Conservation (phyloP, 2,329 filamentous ascomycete species). For the Juglanconis juglandina region DNA sequence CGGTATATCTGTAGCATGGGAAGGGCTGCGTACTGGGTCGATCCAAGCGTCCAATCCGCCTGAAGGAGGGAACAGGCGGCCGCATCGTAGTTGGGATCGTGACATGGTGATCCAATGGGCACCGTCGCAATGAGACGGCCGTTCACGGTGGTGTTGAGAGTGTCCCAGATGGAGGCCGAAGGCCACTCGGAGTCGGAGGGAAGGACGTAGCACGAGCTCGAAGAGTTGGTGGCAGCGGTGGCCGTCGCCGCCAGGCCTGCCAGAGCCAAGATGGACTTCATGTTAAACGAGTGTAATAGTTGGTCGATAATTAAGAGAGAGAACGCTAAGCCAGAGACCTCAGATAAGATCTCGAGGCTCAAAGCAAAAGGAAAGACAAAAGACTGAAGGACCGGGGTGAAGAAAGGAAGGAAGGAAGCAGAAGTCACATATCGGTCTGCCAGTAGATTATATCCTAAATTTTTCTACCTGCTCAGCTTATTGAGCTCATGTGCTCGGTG, state of each 20-base stretch:
- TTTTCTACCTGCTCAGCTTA: no score
- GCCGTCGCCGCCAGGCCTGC: not conserved
- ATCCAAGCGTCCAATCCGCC: slow-evolving; percentile 34
- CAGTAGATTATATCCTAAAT: not conserved
- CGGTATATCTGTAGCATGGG: not conserved
- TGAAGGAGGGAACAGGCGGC: slow-evolving; percentile 33
- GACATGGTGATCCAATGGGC: slow-evolving; percentile 45
- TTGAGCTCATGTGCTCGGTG: no score
- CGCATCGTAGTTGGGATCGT: slow-evolving; percentile 37
- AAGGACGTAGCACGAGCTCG: not conserved
- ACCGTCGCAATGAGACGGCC: slow-evolving; percentile 46
- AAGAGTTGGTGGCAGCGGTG: not conserved
- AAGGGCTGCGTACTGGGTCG: slow-evolving; percentile 30
- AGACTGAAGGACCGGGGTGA: not conserved
- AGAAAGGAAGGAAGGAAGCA: not conserved
- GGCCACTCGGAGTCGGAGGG: slow-evolving; percentile 39
- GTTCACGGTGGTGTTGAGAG: slow-evolving; percentile 45
- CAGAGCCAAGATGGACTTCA: not conserved
- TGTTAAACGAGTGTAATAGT: not conserved
- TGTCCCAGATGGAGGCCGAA: slow-evolving; percentile 34
- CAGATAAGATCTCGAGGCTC: not conserved
- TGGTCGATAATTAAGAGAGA: not conserved
- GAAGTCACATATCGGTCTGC: not conserved
- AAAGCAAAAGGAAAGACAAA: not conserved
- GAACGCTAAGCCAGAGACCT: not conserved